Evolutionary conservation across 2,329 filamentous ascomycete genomes (phyloP), one percentile per base, ranked within the genome.

Genomic region (Plectosphaerella plurivora): DNA sequence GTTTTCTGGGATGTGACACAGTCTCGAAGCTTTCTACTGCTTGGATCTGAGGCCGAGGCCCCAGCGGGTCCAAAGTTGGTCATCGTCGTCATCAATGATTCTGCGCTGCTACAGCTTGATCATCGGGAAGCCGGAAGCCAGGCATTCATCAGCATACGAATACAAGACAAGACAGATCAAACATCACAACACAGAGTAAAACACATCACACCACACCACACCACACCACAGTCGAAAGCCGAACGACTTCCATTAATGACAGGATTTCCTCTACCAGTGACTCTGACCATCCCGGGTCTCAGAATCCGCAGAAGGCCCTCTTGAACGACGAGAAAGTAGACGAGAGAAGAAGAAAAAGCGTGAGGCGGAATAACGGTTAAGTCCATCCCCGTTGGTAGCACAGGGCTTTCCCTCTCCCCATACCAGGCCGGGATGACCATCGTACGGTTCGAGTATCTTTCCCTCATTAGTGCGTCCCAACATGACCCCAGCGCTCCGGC

Each of bases 381-480:
- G 90, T 90, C 83, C 83, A 87, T 77, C 86, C 88, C 86, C 82
- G 81, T 82, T 83, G 80, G 82, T 78, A 84, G 80, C 84, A 94
- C 92, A 97, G 91, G 93, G 93, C 93, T 91, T 97, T 97, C 93
- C 91, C 92, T 91, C 87, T 74, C 71, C 69, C 70, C 65, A 61
- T 61, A 49, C 53, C 52, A 58, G 50, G 55, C 60, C 54, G 47
- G 42, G 45, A 41, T 35, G 24, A 48, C 52, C 49, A 54, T 49
- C 50, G 47, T 52, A 8, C 44, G 54, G 48, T 55, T 72, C 70
- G 82, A 91, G 87, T 96, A 91, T 97, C 93, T 97, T 97, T 97
- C 93, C 93, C 91, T 97, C 92, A 88, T 97, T 81, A 97, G 91
- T 87, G 85, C 87, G 78, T 74, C 79, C 79, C 83, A 83, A 65